A percentile compares a stretch with the other conserved stretches of the same genome.
Evolutionary conservation across 306 rosid genomes (phyloP).

Genomic region (Fragaria vesca): DNA sequence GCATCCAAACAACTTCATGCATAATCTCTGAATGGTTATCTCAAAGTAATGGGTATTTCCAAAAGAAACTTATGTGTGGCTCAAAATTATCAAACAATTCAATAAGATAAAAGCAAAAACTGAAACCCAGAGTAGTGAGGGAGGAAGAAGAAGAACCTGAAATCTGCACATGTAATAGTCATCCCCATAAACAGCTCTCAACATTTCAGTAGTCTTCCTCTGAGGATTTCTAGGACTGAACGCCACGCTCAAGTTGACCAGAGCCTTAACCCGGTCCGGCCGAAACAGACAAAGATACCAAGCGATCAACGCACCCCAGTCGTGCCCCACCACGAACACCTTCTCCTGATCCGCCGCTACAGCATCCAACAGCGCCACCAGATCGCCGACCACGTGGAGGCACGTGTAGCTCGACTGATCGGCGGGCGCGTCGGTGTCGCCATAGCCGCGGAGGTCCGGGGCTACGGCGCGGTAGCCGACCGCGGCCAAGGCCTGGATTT

Average conservation of each 20-base stretch:
- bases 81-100: not conserved
- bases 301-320: conserved; percentile 76
- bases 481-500: conserved; percentile 58
- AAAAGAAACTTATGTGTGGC: too few species aligned
- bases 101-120: not conserved
- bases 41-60: too few species aligned
- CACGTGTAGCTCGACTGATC: conserved; percentile 40
- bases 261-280: conserved; percentile 60
- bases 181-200: conserved; percentile 52
- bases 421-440: conserved; percentile 55
- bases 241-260: conserved; percentile 55
- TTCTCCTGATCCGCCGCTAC: conserved; percentile 43
- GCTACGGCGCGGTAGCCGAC: conserved; percentile 69
- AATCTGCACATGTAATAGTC: conserved; percentile 69
- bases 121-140: not conserved
- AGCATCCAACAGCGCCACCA: conserved; percentile 52
- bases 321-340: conserved; percentile 84
- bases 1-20: not conserved
- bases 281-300: conserved; percentile 67
- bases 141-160: conserved; percentile 46
- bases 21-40: not conserved
- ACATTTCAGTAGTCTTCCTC: conserved; percentile 40
- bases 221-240: conserved; percentile 58
- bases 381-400: conserved; percentile 63
- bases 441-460: conserved; percentile 79